Conservation (phyloP, 1,284 basidiomycete species). For the Xanthoconium separans region DNA sequence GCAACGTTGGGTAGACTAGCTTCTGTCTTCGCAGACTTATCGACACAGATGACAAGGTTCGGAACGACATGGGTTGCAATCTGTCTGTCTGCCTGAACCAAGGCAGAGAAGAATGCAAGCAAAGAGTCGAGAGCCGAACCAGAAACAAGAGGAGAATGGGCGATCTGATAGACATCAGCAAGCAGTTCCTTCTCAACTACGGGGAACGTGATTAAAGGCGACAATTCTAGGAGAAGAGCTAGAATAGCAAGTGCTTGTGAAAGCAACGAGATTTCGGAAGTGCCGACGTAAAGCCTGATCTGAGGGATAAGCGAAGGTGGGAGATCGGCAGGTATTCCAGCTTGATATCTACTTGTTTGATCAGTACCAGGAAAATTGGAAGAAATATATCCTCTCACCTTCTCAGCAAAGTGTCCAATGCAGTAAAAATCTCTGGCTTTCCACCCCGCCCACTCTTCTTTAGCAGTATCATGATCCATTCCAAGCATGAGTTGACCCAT, state of each 20-base stretch:
- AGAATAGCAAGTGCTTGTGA: constrained; percentile 74
- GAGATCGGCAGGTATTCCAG: constrained; percentile 59
- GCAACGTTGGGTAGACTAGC: constrained; percentile 71
- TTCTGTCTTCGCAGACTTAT: constrained; percentile 57
- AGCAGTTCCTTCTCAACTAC: constrained; percentile 73
- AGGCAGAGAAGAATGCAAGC: constrained; percentile 74
- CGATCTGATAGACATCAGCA: constrained; percentile 64
- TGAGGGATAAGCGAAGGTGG: constrained; percentile 67
- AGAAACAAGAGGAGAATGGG: constrained; percentile 77
- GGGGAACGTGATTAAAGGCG: constrained; percentile 65
- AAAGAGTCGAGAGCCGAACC: constrained; percentile 77
- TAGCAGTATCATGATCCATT: constrained; percentile 77
- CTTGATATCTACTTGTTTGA: constrained; percentile 52
- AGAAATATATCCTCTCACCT: constrained; percentile 43
- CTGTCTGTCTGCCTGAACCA: constrained; percentile 81
- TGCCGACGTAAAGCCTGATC: constrained; percentile 71
- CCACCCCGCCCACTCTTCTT: constrained; percentile 79
- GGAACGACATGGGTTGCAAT: constrained; percentile 77
- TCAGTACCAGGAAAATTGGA: constrained; percentile 14
- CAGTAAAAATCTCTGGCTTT: constrained; percentile 80
- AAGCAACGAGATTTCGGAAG: constrained; percentile 74
- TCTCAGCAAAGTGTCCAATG: constrained; percentile 71
- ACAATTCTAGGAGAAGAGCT: constrained; percentile 66
- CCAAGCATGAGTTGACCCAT: constrained; percentile 80
- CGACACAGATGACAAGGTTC: constrained; percentile 60